Percentiles rank a stretch among this genome's conserved stretches.
Conservation (phyloP, 768 basidiomycete genomes). For the Calvatia gigantea region DNA sequence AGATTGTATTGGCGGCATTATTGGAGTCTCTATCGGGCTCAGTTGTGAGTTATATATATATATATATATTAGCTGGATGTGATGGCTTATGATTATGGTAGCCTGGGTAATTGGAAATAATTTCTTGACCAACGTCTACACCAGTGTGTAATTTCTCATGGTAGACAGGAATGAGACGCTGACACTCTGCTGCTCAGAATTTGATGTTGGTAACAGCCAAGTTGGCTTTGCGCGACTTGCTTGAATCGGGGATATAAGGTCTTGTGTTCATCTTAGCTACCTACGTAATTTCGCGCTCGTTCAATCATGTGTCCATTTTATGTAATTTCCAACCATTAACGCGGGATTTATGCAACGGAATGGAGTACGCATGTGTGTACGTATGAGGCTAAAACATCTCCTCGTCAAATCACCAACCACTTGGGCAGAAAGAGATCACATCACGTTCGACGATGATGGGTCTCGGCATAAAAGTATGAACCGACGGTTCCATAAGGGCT, state of each 20-base stretch:
- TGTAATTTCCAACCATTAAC: no score
- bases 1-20: slow-evolving; percentile 46
- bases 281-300: no score
- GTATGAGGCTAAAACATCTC: no score
- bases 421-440: no score
- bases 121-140: slow-evolving; percentile 46
- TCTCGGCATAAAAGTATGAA: no score
- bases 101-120: slow-evolving; percentile 39
- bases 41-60: not conserved
- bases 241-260: slow-evolving; percentile 14
- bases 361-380: no score
- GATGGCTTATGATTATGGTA: not conserved
- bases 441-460: no score
- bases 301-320: not conserved
- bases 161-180: not conserved
- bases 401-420: no score
- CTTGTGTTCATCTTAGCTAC: not conserved
- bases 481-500: no score
- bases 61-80: not conserved
- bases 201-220: slow-evolving; percentile 32
- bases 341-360: no score
- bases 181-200: slow-evolving; percentile 20
- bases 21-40: not conserved
- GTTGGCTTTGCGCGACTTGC: slow-evolving; percentile 45
- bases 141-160: slow-evolving; percentile 17